phyloP scores from a whole-genome alignment of 2,329 filamentous ascomycete genomes.

The Pestalotiopsis sp. region DNA sequence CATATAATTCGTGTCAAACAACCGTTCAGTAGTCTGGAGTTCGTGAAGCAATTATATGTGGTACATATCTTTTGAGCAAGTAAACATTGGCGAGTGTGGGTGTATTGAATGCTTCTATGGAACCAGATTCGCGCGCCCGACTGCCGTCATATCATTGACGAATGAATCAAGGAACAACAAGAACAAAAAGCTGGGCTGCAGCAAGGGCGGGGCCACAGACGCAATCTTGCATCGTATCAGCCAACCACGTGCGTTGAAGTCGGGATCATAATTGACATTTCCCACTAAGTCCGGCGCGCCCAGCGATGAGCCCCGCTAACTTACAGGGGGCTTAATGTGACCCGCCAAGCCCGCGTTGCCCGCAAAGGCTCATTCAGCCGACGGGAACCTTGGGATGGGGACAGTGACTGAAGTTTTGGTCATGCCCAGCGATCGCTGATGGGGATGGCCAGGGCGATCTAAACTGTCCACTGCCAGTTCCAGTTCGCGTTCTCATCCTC shows the following conservation, averaged over 20 bases:
- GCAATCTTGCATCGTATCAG: constrained; percentile 6
- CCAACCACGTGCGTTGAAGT: constrained; percentile 9
- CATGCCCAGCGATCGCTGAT: background rate
- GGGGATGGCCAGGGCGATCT: background rate
- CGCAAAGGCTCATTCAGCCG: background rate
- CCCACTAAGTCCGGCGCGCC: background rate
- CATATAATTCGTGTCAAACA: background rate
- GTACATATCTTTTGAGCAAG: no score
- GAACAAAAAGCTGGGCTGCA: background rate
- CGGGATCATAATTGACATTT: background rate
- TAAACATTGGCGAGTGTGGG: no score
- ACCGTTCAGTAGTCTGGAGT: no score
- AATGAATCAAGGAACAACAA: background rate
- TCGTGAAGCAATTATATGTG: no score
- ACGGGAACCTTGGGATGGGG: background rate
- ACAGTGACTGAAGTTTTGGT: background rate
- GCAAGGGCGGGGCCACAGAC: background rate
- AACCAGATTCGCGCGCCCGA: background rate
- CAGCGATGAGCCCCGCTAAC: background rate
- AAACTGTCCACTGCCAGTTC: background rate
- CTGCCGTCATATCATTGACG: background rate
- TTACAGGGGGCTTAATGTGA: background rate
- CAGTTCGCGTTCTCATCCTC: no score
- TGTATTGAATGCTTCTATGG: no score
- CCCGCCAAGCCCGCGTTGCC: background rate